These are phyloP conservation scores for Exophiala calicioides DNA, from an alignment of 2,329 filamentous ascomycete species.

Conservation along the genomic window DNA sequence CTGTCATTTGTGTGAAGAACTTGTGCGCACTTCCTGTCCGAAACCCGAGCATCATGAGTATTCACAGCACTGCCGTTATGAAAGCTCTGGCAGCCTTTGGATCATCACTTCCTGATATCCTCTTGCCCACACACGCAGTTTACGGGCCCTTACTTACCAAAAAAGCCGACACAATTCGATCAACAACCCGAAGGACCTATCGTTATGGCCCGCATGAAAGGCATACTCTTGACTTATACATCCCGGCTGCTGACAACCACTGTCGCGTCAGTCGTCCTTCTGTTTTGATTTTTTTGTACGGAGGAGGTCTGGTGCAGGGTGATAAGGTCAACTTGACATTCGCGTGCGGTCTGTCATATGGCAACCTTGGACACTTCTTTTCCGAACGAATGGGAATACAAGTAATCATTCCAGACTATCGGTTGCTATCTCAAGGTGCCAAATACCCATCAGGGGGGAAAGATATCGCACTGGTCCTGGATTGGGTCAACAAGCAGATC, in stretches of 20 bases:
- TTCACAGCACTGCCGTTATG: too few relatives aligned
- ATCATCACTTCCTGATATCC: too few relatives aligned
- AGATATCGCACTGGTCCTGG: constrained; percentile 39
- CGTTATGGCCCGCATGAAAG: constrained; percentile 39
- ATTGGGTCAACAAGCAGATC: constrained; percentile 36
- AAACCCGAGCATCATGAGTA: too few relatives aligned
- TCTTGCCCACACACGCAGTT: too few relatives aligned
- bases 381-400: constrained; percentile 38
- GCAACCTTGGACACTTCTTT: constrained; percentile 45
- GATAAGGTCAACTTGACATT: constrained; percentile 35
- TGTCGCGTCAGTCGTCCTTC: constrained; percentile 32
- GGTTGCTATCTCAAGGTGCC: constrained; percentile 43
- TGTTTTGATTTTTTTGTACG: constrained; percentile 46
- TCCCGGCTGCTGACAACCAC: constrained; percentile 39
- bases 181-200: too few relatives aligned
- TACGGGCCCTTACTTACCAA: too few relatives aligned
- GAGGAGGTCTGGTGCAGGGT: constrained; percentile 42
- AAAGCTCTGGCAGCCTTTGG: too few relatives aligned
- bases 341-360: constrained; percentile 34
- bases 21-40: too few relatives aligned
- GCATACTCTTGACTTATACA: constrained; percentile 45
- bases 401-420: constrained; percentile 43
- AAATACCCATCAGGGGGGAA: constrained; percentile 45
- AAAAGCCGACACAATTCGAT: too few relatives aligned
- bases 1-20: too few relatives aligned